A percentile compares a stretch with the other conserved stretches of the same genome.
Conservation (phyloP, 1,284 basidiomycete species). For the Tremellales sp. region DNA sequence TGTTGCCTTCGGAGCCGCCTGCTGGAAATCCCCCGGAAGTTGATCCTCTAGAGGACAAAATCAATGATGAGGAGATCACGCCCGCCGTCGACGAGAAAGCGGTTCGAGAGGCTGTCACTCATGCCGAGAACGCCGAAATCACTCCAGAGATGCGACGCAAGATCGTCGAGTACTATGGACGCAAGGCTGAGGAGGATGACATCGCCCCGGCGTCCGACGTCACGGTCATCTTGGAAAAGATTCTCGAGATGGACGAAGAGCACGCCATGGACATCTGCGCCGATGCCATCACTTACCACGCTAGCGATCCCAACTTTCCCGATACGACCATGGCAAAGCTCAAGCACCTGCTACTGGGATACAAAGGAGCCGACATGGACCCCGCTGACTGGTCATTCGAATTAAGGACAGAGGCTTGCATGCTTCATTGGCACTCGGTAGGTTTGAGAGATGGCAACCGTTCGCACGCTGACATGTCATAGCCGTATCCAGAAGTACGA, state of each 20-base stretch:
- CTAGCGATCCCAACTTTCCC: background rate
- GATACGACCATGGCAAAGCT: background rate
- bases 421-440: conserved; percentile 56
- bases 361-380: background rate
- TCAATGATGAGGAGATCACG: background rate
- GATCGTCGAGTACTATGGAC: background rate
- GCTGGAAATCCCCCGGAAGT: too few relatives aligned
- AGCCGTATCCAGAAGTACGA: conserved; percentile 83
- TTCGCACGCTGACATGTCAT: too few relatives aligned
- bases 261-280: background rate
- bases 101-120: background rate
- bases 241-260: background rate
- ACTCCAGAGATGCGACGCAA: background rate
- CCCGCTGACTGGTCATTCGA: background rate
- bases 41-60: background rate
- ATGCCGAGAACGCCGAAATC: background rate
- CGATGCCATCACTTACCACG: background rate
- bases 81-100: background rate
- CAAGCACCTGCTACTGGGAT: background rate
- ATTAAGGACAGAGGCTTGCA: conserved; percentile 22
- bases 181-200: background rate
- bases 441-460: too few relatives aligned
- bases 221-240: background rate
- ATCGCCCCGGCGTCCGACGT: background rate
- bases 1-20: too few relatives aligned